phyloP scores from a whole-genome alignment of 257 asterid genomes.

The Solanum tarijense region DNA sequence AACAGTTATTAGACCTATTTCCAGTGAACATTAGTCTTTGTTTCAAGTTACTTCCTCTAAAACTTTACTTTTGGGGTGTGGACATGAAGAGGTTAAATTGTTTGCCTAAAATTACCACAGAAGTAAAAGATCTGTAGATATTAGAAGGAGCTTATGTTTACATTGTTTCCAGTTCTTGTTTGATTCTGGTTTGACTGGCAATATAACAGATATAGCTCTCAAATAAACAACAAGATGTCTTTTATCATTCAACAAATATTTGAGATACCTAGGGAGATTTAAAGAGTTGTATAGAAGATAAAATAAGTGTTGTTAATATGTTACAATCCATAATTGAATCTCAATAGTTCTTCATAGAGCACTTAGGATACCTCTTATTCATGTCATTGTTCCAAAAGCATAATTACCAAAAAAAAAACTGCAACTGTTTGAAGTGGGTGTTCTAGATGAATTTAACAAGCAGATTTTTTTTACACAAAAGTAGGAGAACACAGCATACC shows the following conservation, averaged over 20 bases:
- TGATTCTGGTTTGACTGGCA: not conserved
- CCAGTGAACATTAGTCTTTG: not conserved
- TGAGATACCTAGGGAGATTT: not conserved
- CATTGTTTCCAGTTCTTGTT: not conserved
- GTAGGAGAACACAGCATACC: not conserved
- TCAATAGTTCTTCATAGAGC: not conserved
- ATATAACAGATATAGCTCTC: not conserved
- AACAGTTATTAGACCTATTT: not conserved
- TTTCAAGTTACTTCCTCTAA: not conserved
- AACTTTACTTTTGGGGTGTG: not conserved
- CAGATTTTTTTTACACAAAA: not conserved
- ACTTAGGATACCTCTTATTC: not conserved
- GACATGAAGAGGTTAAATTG: not conserved
- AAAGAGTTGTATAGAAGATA: not conserved
- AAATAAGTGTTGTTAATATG: not conserved
- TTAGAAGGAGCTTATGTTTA: not conserved
- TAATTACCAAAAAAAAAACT: not conserved
- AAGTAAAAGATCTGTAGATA: not conserved
- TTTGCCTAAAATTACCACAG: not conserved
- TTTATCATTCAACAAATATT: not conserved
- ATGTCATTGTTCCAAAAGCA: not conserved
- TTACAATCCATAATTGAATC: not conserved
- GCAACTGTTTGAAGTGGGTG: not conserved
- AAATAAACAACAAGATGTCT: not conserved
- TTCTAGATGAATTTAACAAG: not conserved